A percentile compares a stretch with the other conserved stretches of the same genome.
Evolutionary conservation across 1,139 yeast species (phyloP).

Genomic region (Pichia terricola): DNA sequence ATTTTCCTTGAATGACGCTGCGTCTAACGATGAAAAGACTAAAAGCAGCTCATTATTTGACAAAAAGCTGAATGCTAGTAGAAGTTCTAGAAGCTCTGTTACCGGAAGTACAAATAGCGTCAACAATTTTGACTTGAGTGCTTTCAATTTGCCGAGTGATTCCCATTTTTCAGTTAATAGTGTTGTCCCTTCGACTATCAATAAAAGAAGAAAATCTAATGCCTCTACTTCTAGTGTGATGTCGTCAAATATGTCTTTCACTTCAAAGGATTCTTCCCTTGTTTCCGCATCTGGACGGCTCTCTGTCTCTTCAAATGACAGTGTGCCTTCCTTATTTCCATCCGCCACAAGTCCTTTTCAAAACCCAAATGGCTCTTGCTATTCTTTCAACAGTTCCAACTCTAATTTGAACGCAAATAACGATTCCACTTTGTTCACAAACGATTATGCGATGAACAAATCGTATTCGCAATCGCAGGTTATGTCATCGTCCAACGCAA

Average conservation of each 20-base stretch:
- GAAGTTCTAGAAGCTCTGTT: not conserved
- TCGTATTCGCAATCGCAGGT: too few relatives aligned
- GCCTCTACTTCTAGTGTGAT: conserved; percentile 20
- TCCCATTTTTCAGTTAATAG: conserved; percentile 11
- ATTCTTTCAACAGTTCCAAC: not conserved
- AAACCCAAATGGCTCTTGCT: not conserved
- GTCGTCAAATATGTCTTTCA: conserved; percentile 15
- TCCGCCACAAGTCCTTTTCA: conserved; percentile 15
- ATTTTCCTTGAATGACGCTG: conserved; percentile 9
- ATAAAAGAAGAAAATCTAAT: conserved; percentile 20
- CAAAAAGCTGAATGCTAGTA: conserved; percentile 8
- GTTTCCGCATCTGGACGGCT: conserved; percentile 19
- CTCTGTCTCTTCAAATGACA: conserved; percentile 19
- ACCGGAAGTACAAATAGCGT: not conserved
- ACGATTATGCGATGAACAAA: too few relatives aligned
- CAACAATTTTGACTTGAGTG: conserved; percentile 20
- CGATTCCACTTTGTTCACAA: not conserved
- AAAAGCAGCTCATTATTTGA: conserved; percentile 17
- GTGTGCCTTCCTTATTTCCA: conserved; percentile 18
- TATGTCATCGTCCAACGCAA: not conserved
- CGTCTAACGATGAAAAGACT: not conserved
- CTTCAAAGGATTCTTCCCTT: conserved; percentile 20
- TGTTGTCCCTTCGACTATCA: not conserved
- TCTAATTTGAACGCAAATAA: not conserved
- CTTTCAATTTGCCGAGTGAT: conserved; percentile 19